A percentile compares a stretch with the other conserved stretches of the same genome.
Conservation (phyloP, 2,329 filamentous ascomycete genomes). For the Fusarium mundagurra region DNA sequence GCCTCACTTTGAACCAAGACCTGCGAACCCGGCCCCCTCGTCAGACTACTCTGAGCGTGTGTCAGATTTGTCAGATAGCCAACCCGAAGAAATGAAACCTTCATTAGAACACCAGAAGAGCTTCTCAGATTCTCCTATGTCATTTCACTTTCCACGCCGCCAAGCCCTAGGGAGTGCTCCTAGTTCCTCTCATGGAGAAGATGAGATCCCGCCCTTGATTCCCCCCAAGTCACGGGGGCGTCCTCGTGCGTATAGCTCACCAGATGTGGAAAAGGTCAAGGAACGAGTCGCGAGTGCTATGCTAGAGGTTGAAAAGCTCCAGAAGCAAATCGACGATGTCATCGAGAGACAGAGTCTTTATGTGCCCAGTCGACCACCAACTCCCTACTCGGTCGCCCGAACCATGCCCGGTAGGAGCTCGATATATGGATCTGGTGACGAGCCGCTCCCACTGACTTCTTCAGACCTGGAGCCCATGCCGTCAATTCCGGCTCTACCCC, state of each 20-base stretch:
- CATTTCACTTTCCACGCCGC: conserved; percentile 65
- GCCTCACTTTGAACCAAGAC: conserved; percentile 58
- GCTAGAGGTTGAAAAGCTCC: conserved; percentile 66
- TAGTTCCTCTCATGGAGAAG: conserved; percentile 39
- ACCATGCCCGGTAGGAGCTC: conserved; percentile 46
- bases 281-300: conserved; percentile 66
- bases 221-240: conserved; percentile 55
- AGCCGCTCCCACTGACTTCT: conserved; percentile 26
- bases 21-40: conserved; percentile 43
- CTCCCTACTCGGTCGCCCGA: conserved; percentile 53
- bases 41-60: conserved; percentile 51
- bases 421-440: conserved; percentile 11
- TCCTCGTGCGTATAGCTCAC: conserved; percentile 56
- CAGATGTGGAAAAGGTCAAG: conserved; percentile 61
- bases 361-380: conserved; percentile 62
- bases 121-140: conserved; percentile 58
- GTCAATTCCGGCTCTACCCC: conserved; percentile 66
- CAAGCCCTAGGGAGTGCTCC: conserved; percentile 44
- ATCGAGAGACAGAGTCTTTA: conserved; percentile 70
- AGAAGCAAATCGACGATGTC: conserved; percentile 68
- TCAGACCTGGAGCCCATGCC: conserved; percentile 63
- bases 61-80: conserved; percentile 39
- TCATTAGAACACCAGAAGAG: conserved; percentile 53
- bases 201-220: conserved; percentile 48
- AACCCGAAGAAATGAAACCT: conserved; percentile 45